Conservation (phyloP, 148 eudicot genomes). For the Pouteria glomerata region DNA sequence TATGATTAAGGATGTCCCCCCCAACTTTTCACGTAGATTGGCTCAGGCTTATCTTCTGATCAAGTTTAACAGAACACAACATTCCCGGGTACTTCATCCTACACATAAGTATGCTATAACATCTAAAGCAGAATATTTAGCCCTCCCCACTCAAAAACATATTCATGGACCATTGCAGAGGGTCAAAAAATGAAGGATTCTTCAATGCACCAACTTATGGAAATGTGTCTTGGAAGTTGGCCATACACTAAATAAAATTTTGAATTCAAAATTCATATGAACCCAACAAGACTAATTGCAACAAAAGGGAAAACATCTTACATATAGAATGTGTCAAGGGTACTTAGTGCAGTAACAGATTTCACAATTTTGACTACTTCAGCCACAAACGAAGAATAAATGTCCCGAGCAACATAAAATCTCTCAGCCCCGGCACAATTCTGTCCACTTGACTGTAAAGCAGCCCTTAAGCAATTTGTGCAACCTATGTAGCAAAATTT, state of each 20-base stretch:
- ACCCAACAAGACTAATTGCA: not conserved
- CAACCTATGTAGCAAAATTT: constrained; percentile 51
- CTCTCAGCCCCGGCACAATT: constrained; percentile 99
- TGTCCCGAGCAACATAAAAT: constrained; percentile 80
- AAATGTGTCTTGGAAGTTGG: not conserved
- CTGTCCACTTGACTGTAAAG: constrained; percentile 98
- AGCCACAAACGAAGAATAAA: constrained; percentile 72
- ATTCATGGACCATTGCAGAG: no score
- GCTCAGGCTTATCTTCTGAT: no score
- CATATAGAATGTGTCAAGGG: not conserved
- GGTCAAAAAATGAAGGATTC: not conserved
- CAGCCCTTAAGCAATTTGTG: constrained; percentile 93
- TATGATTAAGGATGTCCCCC: no score
- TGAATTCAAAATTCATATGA: not conserved
- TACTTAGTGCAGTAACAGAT: constrained; percentile 88
- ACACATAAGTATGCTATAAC: no score
- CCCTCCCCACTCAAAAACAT: not conserved
- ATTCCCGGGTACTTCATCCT: no score
- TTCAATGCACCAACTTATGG: not conserved
- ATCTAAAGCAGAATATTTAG: no score
- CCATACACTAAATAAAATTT: not conserved
- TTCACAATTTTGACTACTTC: constrained; percentile 93
- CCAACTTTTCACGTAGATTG: no score
- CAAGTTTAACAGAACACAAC: no score
- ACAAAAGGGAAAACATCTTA: not conserved